phyloP scores from a whole-genome alignment of 176 grass and related monocot species.

The Saccharum officinarum region DNA sequence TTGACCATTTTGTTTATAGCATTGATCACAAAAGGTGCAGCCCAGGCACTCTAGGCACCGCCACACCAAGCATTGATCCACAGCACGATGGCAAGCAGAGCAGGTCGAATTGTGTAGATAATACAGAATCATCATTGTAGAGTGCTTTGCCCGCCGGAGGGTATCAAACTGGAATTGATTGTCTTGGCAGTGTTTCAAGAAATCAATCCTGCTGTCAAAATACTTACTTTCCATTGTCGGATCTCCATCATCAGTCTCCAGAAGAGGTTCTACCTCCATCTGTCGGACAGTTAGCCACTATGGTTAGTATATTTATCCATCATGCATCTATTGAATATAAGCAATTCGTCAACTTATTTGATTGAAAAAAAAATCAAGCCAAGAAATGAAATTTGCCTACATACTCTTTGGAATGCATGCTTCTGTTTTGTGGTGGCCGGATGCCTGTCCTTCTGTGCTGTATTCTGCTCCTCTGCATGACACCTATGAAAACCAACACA shows the following conservation, averaged over 20 bases:
- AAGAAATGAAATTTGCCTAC: conserved; percentile 14
- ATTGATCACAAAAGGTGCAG: conserved; percentile 67
- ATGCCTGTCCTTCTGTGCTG: conserved; percentile 70
- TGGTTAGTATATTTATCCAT: conserved; percentile 37
- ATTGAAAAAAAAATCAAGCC: neutral
- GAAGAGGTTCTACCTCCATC: conserved; percentile 52
- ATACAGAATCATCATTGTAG: conserved; percentile 97
- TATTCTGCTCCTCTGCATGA: conserved; percentile 60
- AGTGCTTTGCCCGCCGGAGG: conserved; percentile 88
- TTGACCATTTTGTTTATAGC: conserved; percentile 64
- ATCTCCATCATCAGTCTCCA: conserved; percentile 74
- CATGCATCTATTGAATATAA: conserved; percentile 25
- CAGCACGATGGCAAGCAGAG: conserved; percentile 50
- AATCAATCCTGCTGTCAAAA: conserved; percentile 83
- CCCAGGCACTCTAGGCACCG: conserved; percentile 61
- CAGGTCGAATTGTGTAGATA: conserved; percentile 74
- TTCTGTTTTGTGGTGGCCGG: conserved; percentile 72
- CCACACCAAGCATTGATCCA: conserved; percentile 65
- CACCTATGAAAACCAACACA: conserved; percentile 62
- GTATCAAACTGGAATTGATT: conserved; percentile 94
- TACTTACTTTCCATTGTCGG: conserved; percentile 71
- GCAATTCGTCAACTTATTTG: conserved; percentile 1
- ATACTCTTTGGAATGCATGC: conserved; percentile 69
- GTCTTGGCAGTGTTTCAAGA: conserved; percentile 83
- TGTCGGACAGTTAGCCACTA: conserved; percentile 40